Evolutionary conservation across 75 land plant genomes (phyloP).

Genomic region (Selaginella moellendorffii): DNA sequence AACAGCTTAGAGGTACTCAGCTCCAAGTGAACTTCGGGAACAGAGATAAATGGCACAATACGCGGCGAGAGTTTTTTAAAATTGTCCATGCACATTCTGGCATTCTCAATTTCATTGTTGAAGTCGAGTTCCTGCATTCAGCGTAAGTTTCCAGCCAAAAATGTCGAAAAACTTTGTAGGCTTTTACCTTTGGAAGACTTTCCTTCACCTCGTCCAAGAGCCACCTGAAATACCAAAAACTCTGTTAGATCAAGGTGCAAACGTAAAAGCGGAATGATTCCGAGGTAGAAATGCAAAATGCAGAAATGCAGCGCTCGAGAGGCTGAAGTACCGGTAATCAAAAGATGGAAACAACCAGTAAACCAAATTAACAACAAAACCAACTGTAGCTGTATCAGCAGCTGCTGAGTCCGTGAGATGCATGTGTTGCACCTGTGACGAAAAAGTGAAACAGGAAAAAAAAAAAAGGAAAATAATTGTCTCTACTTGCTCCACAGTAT

Average conservation of each 20-base stretch:
- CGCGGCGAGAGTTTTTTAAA: constrained; percentile 70
- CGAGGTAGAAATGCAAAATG: too few relatives aligned
- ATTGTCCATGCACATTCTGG: constrained; percentile 55
- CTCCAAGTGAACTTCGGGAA: constrained; percentile 74
- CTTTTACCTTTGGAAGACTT: constrained; percentile 78
- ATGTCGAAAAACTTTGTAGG: background rate
- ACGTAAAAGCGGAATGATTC: too few relatives aligned
- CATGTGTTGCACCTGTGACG: constrained; percentile 77
- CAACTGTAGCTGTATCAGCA: constrained; percentile 83
- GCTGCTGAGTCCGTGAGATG: constrained; percentile 91
- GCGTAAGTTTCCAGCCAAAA: background rate
- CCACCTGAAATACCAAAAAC: constrained; percentile 48
- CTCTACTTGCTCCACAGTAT: too few relatives aligned
- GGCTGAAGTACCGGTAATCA: constrained; percentile 94
- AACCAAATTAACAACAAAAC: constrained; percentile 50
- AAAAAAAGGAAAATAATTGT: background rate
- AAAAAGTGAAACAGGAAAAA: constrained; percentile 1
- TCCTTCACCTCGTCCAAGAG: constrained; percentile 77
- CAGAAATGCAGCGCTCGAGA: too few relatives aligned
- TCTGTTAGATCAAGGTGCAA: background rate
- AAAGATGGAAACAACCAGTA: constrained; percentile 67
- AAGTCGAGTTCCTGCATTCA: constrained; percentile 74
- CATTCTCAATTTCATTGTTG: constrained; percentile 67
- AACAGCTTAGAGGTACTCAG: constrained; percentile 60
- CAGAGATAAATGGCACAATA: constrained; percentile 48